Conservation (phyloP, 306 rosid species). For the Castanopsis chinensis region DNA sequence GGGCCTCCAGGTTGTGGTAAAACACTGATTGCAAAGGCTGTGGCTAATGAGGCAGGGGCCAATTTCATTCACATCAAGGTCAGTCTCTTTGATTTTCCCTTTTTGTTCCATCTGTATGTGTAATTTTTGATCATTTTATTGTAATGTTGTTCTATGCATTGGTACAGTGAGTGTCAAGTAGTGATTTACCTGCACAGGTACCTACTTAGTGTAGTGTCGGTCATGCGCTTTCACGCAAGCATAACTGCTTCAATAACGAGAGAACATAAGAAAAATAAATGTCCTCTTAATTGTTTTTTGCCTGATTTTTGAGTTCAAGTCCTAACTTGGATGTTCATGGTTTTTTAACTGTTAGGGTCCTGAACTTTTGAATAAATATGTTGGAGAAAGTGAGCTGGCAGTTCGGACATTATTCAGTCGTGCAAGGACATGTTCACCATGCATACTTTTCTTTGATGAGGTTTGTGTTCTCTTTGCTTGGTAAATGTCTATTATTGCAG, state of each 20-base stretch:
- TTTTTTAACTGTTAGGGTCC: constrained; percentile 60
- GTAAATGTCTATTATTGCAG: neutral
- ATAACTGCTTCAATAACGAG: no score
- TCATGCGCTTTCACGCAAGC: no score
- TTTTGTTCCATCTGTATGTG: neutral
- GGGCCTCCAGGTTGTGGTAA: constrained; percentile 99
- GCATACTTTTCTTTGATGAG: constrained; percentile 88
- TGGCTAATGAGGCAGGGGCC: constrained; percentile 91
- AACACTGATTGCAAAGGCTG: constrained; percentile 89
- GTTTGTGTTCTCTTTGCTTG: constrained; percentile 41
- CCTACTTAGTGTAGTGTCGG: no score
- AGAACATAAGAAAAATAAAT: neutral
- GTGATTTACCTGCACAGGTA: no score
- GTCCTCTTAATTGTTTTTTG: neutral
- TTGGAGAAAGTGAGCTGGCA: constrained; percentile 85
- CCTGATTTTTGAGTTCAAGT: neutral
- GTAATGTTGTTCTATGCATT: neutral
- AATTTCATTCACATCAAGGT: constrained; percentile 83
- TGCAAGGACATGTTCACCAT: constrained; percentile 84
- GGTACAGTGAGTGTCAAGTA: neutral
- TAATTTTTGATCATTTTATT: neutral
- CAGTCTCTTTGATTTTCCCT: neutral
- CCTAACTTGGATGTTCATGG: neutral
- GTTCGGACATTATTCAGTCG: constrained; percentile 68
- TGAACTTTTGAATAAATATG: constrained; percentile 79